Evolutionary conservation across 1,284 basidiomycete genomes (phyloP).

Genomic region (Microbotryum violaceum): DNA sequence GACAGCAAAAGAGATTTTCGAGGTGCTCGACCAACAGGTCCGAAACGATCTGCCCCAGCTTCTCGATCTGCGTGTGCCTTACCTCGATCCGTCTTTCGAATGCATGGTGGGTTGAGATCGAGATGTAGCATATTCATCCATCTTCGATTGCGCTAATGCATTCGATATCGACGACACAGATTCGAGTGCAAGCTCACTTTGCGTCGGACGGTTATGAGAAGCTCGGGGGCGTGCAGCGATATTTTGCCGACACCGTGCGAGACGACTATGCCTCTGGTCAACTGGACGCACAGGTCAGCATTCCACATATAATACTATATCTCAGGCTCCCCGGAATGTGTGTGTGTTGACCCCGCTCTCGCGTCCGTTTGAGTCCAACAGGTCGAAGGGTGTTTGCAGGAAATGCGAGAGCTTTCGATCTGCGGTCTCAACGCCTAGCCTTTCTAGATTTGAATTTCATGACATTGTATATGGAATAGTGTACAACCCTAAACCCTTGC

Average conservation of each 20-base stretch:
- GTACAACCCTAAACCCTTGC: neutral
- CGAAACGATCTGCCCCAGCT: constrained; percentile 84
- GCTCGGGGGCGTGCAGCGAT: constrained; percentile 91
- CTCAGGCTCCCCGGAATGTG: neutral
- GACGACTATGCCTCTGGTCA: constrained; percentile 97
- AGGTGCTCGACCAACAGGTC: constrained; percentile 84
- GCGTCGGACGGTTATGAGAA: constrained; percentile 74
- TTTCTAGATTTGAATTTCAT: neutral
- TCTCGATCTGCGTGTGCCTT: constrained; percentile 89
- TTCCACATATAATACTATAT: neutral
- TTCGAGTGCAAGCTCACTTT: constrained; percentile 19
- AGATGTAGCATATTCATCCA: constrained; percentile 51
- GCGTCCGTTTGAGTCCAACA: constrained; percentile 15
- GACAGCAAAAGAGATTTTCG: constrained; percentile 86
- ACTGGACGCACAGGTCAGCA: constrained; percentile 75
- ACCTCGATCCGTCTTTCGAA: constrained; percentile 97
- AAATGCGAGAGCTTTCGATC: constrained; percentile 93
- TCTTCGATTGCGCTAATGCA: neutral
- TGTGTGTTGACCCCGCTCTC: neutral
- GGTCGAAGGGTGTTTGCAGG: constrained; percentile 86
- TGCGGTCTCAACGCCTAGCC: constrained; percentile 37
- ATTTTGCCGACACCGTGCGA: constrained; percentile 79
- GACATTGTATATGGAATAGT: neutral
- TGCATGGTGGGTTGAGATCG: constrained; percentile 83
- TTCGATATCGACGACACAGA: neutral